Percentiles rank a stretch among this genome's conserved stretches.
phyloP scores from a whole-genome alignment of 1,284 basidiomycete genomes.

The Apiotrichum siamense region DNA sequence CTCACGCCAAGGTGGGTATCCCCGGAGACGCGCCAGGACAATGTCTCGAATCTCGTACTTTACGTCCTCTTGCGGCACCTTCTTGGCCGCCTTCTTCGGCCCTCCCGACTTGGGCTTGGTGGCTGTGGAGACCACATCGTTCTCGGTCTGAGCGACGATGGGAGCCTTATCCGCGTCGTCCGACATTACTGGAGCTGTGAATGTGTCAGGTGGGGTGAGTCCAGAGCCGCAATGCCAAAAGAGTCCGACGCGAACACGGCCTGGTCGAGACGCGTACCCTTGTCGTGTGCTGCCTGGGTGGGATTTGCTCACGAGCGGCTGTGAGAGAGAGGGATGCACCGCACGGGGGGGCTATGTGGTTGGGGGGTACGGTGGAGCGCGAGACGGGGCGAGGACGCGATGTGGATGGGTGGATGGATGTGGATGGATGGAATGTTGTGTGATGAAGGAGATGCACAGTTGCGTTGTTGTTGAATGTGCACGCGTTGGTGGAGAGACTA shows the following conservation, averaged over 20 bases:
- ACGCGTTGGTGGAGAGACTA: background rate
- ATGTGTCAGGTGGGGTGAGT: background rate
- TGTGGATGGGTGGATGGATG: background rate
- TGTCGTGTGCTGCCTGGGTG: no score
- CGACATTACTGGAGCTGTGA: constrained; percentile 10
- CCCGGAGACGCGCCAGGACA: constrained; percentile 87
- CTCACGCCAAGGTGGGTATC: constrained; percentile 77
- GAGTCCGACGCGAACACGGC: no score
- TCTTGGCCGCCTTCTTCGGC: constrained; percentile 9
- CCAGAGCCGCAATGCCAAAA: no score
- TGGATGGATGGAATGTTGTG: background rate
- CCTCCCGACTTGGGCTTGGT: constrained; percentile 28
- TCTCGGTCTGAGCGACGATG: constrained; percentile 24
- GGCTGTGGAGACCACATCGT: constrained; percentile 31
- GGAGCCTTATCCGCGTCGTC: constrained; percentile 15
- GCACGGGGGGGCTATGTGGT: background rate
- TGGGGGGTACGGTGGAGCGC: background rate
- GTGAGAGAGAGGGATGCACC: no score
- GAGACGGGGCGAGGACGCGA: background rate
- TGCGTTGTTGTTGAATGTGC: background rate
- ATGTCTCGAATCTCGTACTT: constrained; percentile 64
- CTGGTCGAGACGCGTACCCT: background rate
- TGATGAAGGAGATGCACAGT: background rate
- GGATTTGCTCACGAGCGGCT: no score
- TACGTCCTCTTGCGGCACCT: constrained; percentile 17